A percentile compares a stretch with the other conserved stretches of the same genome.
Evolutionary conservation across 352 stramenopile species (phyloP).

Genomic region (Pythium angustatum): DNA sequence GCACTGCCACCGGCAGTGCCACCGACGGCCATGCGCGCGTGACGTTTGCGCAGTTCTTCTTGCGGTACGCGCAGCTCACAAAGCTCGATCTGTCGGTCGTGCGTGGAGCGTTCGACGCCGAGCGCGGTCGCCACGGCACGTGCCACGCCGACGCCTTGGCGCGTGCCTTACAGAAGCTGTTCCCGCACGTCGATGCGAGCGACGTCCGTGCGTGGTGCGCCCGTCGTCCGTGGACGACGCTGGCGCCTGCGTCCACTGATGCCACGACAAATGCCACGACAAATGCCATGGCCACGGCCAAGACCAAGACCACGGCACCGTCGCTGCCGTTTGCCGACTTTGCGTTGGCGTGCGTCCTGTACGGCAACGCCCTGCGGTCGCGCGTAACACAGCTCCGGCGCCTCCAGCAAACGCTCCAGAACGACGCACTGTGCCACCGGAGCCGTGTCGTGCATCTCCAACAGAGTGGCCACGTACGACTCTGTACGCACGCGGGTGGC

Average conservation of each 20-base stretch:
- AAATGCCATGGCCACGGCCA: neutral
- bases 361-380: conserved; percentile 35
- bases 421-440: conserved; percentile 50
- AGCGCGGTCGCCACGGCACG: neutral
- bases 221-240: conserved; percentile 8
- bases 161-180: conserved; percentile 11
- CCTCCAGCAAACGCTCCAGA: conserved; percentile 32
- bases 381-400: conserved; percentile 25
- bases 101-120: conserved; percentile 36
- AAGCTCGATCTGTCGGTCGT: conserved; percentile 39
- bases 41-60: conserved; percentile 64
- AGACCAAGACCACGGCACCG: no score
- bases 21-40: conserved; percentile 35
- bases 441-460: conserved; percentile 76
- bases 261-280: no score
- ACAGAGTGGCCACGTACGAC: conserved; percentile 63
- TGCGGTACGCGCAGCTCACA: conserved; percentile 57
- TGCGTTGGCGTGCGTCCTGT: conserved; percentile 56
- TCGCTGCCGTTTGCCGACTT: conserved; percentile 62
- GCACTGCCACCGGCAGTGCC: no score
- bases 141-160: neutral
- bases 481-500: conserved; percentile 38
- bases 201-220: conserved; percentile 26
- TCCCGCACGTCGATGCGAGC: conserved; percentile 5
- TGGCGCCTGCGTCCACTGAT: no score